A percentile compares a stretch with the other conserved stretches of the same genome.
Conservation (phyloP, 345 rosid genomes). For the Brassica nigra region DNA sequence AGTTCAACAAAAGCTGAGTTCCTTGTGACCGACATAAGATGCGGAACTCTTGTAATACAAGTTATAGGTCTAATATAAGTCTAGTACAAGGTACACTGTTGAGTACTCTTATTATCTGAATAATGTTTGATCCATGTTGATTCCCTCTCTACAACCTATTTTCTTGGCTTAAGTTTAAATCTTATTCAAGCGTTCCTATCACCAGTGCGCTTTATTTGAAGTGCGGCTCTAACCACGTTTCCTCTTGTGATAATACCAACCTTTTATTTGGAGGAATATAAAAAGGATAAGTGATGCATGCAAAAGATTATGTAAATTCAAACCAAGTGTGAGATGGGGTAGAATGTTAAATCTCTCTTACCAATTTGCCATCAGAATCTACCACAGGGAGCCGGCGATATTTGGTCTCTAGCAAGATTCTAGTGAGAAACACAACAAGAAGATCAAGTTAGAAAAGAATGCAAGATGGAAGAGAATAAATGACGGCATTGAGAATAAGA, state of each 20-base stretch:
- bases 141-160: background rate
- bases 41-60: slow-evolving; percentile 3
- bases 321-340: background rate
- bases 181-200: slow-evolving; percentile 43
- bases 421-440: slow-evolving; percentile 35
- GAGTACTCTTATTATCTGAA: slow-evolving; percentile 10
- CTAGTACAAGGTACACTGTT: slow-evolving; percentile 21
- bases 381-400: slow-evolving; percentile 96
- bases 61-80: background rate
- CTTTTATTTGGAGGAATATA: slow-evolving; percentile 39
- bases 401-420: slow-evolving; percentile 33
- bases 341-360: slow-evolving; percentile 36
- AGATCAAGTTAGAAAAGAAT: slow-evolving; percentile 23
- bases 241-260: slow-evolving; percentile 97
- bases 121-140: slow-evolving; percentile 16
- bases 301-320: background rate
- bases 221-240: slow-evolving; percentile 95
- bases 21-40: background rate
- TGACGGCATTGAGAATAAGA: slow-evolving; percentile 8
- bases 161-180: background rate
- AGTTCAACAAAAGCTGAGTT: background rate
- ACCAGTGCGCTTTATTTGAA: slow-evolving; percentile 64
- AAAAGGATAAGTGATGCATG: slow-evolving; percentile 18
- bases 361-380: slow-evolving; percentile 81
- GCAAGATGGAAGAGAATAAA: background rate